Evolutionary conservation across 129 eudicot species (phyloP), one percentile per base, ranked within the genome.

Genomic region (Pseudognaphalium luteoalbum): DNA sequence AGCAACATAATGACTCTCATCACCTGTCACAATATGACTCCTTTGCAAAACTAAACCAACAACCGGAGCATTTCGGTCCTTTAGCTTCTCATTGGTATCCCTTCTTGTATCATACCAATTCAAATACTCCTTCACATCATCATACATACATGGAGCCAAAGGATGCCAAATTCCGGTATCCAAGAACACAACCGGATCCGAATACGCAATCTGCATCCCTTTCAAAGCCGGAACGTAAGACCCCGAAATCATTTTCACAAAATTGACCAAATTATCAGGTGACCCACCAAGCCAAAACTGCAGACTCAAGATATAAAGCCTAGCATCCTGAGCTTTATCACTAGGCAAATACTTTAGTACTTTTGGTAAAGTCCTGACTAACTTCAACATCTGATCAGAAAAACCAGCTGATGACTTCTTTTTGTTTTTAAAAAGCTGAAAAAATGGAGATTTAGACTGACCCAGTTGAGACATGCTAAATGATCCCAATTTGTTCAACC

Each of bases 281-380:
- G 99, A 95, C 28, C 99, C 99, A 28, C 99, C 99, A 32, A 95
- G 97, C 99, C 97, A 95, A 76, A 95, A 95, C 95, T 95, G 97
- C 85, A 95, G 77, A 80, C 99, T 95, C 2, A 95, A 90, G 11
- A 95, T 95, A 19, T 91, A 95, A 81, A 89, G 81, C 86, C 99
- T 85, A 11, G 99, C 97, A 78, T 95, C 99, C 34, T 95, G 99
- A 17, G 99, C 99, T 56, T 95, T 95, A 75, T 95, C 99, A 61
- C 96, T 95, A 0, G 99, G 97, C 89, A 95, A 79, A 54, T 95
- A 95, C 90, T 95, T 95, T 63, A 95, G 73, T 22, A 95, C 99
- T 83, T 95, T 95, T 15, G 99, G 99, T 65, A 95, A 62, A 4
- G 99, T 95, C 81, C 97, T 89, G 20, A 95, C 99, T 21, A 95